phyloP scores from a whole-genome alignment of 805 yeast genomes.

The Hyphopichia homilentoma region DNA sequence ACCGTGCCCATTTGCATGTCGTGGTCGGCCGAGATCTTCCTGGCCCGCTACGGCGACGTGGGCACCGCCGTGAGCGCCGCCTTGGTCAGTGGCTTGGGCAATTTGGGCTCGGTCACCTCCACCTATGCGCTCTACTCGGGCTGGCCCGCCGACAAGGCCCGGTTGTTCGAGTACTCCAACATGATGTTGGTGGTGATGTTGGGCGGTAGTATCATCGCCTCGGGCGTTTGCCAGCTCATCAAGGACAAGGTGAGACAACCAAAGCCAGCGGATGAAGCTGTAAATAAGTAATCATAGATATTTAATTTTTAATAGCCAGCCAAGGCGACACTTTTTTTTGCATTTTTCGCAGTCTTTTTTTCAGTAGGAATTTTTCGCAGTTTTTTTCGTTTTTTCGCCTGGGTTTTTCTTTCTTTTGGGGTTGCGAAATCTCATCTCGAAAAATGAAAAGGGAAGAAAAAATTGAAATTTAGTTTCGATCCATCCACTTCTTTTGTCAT shows the following conservation, averaged over 20 bases:
- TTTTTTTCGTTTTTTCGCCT: no score
- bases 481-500: no score
- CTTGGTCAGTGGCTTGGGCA: slow-evolving; percentile 80
- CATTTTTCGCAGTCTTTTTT: no score
- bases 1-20: slow-evolving; percentile 89
- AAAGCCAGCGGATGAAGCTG: not conserved
- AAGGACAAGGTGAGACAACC: slow-evolving; percentile 26
- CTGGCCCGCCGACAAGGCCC: slow-evolving; percentile 73
- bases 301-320: no score
- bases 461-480: no score
- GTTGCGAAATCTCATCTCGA: no score
- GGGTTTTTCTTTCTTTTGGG: no score
- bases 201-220: slow-evolving; percentile 63
- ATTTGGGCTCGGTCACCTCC: slow-evolving; percentile 79
- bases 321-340: no score
- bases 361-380: no score
- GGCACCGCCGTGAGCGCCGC: slow-evolving; percentile 85
- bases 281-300: no score
- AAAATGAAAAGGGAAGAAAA: no score
- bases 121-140: slow-evolving; percentile 84
- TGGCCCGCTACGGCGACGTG: slow-evolving; percentile 69
- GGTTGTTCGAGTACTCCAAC: slow-evolving; percentile 65
- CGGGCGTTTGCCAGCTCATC: slow-evolving; percentile 29
- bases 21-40: slow-evolving; percentile 73
- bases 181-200: slow-evolving; percentile 80